These are phyloP conservation scores for Yarrowia alimentaria DNA, from an alignment of 805 yeast species.

Conservation along the genomic window DNA sequence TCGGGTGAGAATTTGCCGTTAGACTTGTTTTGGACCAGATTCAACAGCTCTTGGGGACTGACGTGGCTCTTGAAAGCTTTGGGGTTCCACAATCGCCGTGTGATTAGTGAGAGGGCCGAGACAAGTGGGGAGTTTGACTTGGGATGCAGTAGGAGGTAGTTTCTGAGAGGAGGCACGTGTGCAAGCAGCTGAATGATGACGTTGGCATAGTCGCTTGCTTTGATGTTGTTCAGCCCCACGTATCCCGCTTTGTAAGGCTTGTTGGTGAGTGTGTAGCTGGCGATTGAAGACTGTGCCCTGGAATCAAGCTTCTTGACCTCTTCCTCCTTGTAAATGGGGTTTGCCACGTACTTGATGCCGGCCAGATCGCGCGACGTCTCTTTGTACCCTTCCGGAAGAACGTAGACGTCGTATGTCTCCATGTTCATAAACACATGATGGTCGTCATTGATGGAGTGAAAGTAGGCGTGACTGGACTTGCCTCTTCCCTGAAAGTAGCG, in stretches of 20 bases:
- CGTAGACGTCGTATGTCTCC: slow-evolving; percentile 48
- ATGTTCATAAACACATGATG: slow-evolving; percentile 66
- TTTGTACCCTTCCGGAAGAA: slow-evolving; percentile 63
- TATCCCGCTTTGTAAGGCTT: slow-evolving; percentile 56
- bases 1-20: slow-evolving; percentile 46
- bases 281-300: neutral
- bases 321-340: slow-evolving; percentile 49
- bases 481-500: slow-evolving; percentile 69
- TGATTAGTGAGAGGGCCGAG: neutral
- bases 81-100: slow-evolving; percentile 63
- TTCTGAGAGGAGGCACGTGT: slow-evolving; percentile 54
- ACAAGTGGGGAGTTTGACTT: neutral
- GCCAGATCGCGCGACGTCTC: slow-evolving; percentile 44
- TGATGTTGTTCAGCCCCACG: slow-evolving; percentile 59
- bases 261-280: slow-evolving; percentile 32
- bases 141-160: slow-evolving; percentile 43
- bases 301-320: slow-evolving; percentile 42
- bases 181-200: slow-evolving; percentile 55
- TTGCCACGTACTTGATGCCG: slow-evolving; percentile 53
- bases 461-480: slow-evolving; percentile 60
- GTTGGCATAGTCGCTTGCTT: slow-evolving; percentile 54
- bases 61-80: slow-evolving; percentile 58
- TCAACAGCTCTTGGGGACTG: slow-evolving; percentile 65
- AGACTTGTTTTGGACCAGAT: slow-evolving; percentile 47
- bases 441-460: slow-evolving; percentile 60